phyloP scores from a whole-genome alignment of 805 yeast genomes.

The Saccharomyces mikatae region DNA sequence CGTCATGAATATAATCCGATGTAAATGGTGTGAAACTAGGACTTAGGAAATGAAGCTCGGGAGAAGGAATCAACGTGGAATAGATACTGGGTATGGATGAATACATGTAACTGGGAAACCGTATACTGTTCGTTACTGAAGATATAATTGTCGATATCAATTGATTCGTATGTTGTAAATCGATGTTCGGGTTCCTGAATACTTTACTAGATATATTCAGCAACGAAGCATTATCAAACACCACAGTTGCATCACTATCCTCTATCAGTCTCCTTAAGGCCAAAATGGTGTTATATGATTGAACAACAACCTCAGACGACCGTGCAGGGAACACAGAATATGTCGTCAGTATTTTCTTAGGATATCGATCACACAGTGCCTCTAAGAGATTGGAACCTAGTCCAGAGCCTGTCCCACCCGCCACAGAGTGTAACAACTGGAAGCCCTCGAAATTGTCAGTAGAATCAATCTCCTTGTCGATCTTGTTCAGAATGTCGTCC shows the following conservation, averaged over 20 bases:
- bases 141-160: constrained; percentile 80
- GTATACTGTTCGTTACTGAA: constrained; percentile 73
- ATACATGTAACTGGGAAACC: constrained; percentile 90
- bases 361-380: constrained; percentile 67
- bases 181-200: constrained; percentile 49
- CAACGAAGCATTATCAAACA: constrained; percentile 84
- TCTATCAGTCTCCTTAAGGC: constrained; percentile 77
- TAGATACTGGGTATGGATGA: constrained; percentile 74
- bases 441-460: constrained; percentile 87
- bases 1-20: constrained; percentile 52
- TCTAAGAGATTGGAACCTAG: constrained; percentile 80
- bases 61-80: constrained; percentile 78
- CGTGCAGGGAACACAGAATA: constrained; percentile 79
- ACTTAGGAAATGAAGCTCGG: constrained; percentile 65
- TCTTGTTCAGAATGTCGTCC: constrained; percentile 71
- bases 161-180: constrained; percentile 75
- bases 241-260: constrained; percentile 78
- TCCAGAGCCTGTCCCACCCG: constrained; percentile 98
- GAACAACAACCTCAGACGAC: constrained; percentile 92
- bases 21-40: constrained; percentile 77
- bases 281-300: constrained; percentile 85
- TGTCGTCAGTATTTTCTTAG: constrained; percentile 76
- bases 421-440: constrained; percentile 86
- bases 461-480: constrained; percentile 83
- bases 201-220: constrained; percentile 60